phyloP scores from a whole-genome alignment of 2,329 filamentous ascomycete genomes.

The Aspergillus costaricaensis region DNA sequence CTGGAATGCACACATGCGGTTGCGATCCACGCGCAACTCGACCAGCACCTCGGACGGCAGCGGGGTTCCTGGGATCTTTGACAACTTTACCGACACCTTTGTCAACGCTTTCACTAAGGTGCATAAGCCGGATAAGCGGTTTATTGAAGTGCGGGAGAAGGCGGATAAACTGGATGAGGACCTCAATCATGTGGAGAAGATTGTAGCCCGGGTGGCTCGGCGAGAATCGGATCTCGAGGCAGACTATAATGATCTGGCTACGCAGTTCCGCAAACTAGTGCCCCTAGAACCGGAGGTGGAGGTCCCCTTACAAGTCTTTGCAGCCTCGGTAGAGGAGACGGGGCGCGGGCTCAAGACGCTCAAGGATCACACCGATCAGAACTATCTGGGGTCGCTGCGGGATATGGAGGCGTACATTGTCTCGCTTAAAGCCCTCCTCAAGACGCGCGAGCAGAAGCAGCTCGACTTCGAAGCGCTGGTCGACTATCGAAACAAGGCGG shows the following conservation, averaged over 20 bases:
- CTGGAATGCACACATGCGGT: conserved; percentile 95
- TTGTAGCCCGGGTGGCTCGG: conserved; percentile 85
- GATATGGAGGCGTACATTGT: conserved; percentile 95
- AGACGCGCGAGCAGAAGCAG: conserved; percentile 94
- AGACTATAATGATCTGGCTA: conserved; percentile 85
- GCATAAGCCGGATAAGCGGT: conserved; percentile 90
- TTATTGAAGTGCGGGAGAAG: conserved; percentile 89
- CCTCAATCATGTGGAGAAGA: conserved; percentile 88
- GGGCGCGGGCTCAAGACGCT: conserved; percentile 75
- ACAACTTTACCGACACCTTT: conserved; percentile 93
- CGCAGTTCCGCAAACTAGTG: conserved; percentile 93
- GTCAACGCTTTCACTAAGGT: conserved; percentile 97
- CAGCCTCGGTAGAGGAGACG: conserved; percentile 80
- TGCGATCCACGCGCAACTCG: conserved; percentile 67
- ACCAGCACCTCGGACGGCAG: conserved; percentile 46
- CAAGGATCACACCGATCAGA: conserved; percentile 89
- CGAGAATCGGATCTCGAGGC: conserved; percentile 83
- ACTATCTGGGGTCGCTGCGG: conserved; percentile 86
- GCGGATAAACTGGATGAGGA: conserved; percentile 95
- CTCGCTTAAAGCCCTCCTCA: conserved; percentile 84
- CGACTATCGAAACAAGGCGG: conserved; percentile 91
- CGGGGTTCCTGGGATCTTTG: conserved; percentile 71
- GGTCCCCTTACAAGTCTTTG: conserved; percentile 78
- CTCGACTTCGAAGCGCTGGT: conserved; percentile 95
- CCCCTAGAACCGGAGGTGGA: conserved; percentile 86